Percentiles rank a stretch among this genome's conserved stretches.
Evolutionary conservation across 495 filamentous ascomycete genomes (phyloP).

Genomic region (Chaetomium tenue): DNA sequence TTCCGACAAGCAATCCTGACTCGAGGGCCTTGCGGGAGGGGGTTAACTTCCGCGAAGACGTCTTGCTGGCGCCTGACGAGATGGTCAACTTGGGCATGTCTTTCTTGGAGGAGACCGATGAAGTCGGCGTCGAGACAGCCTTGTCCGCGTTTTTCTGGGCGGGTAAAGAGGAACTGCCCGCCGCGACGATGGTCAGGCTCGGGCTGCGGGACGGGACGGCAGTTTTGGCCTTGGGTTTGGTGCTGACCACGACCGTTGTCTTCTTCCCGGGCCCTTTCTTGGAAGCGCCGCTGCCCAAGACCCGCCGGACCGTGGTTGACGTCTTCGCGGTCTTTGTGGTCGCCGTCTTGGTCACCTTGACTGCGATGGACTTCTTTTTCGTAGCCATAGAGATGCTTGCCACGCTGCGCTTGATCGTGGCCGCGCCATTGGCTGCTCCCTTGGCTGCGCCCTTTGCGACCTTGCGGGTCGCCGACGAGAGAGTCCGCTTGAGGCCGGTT

Average conservation of each 20-base stretch:
- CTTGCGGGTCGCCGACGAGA: constrained; percentile 32
- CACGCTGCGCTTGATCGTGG: constrained; percentile 39
- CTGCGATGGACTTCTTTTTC: constrained; percentile 24
- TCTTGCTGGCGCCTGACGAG: neutral
- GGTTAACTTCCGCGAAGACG: constrained; percentile 28
- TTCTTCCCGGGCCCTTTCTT: constrained; percentile 5
- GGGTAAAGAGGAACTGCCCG: constrained; percentile 8
- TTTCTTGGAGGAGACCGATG: neutral
- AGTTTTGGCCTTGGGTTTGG: neutral
- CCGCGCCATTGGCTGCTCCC: constrained; percentile 31
- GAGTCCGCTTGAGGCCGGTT: constrained; percentile 28
- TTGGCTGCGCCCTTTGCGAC: constrained; percentile 30
- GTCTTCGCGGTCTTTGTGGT: neutral
- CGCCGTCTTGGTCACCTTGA: constrained; percentile 16
- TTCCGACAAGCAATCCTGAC: neutral
- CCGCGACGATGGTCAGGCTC: constrained; percentile 31
- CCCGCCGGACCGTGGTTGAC: neutral
- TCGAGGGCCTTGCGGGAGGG: constrained; percentile 30
- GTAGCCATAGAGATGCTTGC: constrained; percentile 41
- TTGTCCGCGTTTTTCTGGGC: too few species aligned
- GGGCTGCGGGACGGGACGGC: constrained; percentile 21
- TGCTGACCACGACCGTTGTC: neutral
- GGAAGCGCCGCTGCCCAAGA: neutral
- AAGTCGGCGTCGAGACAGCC: neutral
- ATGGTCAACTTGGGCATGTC: neutral